Evolutionary conservation across 345 rosid genomes (phyloP).

Genomic region (Sisymbrium altissimum): DNA sequence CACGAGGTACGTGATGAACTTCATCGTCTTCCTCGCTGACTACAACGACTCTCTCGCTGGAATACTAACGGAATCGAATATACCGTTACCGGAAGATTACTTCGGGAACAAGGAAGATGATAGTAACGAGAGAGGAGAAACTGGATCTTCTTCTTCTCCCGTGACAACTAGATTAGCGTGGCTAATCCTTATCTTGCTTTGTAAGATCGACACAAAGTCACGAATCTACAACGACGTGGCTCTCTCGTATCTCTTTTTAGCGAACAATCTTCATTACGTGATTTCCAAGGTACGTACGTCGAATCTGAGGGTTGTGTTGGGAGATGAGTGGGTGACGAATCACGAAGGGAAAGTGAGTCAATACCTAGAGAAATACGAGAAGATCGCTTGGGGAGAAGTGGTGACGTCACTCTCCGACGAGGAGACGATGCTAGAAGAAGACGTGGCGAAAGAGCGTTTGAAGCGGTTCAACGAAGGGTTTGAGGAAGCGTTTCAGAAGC

Average conservation of each 20-base stretch:
- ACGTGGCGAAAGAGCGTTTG: conserved; percentile 39
- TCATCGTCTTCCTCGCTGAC: conserved; percentile 56
- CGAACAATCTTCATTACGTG: conserved; percentile 77
- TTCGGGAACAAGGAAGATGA: conserved; percentile 16
- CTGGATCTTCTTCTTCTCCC: conserved; percentile 26
- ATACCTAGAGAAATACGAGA: conserved; percentile 61
- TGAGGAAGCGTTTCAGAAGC: conserved; percentile 54
- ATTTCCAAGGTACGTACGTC: conserved; percentile 59
- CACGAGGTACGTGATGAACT: conserved; percentile 54
- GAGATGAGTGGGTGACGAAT: conserved; percentile 58
- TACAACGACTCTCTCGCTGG: conserved; percentile 48
- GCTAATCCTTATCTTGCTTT: conserved; percentile 62
- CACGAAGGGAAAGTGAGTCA: conserved; percentile 56
- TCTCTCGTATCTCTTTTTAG: conserved; percentile 66
- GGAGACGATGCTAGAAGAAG: conserved; percentile 16
- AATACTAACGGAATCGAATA: conserved; percentile 43
- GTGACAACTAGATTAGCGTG: conserved; percentile 52
- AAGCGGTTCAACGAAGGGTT: conserved; percentile 52
- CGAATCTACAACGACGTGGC: conserved; percentile 54
- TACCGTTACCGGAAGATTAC: conserved; percentile 48
- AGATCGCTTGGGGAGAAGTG: conserved; percentile 63
- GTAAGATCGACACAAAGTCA: conserved; percentile 74
- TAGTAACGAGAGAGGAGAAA: background rate
- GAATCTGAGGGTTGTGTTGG: conserved; percentile 45
- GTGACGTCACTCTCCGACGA: conserved; percentile 42